Base-by-base conservation (phyloP, 164 flowering plant genomes). In the Dillenia turbinata region DNA sequence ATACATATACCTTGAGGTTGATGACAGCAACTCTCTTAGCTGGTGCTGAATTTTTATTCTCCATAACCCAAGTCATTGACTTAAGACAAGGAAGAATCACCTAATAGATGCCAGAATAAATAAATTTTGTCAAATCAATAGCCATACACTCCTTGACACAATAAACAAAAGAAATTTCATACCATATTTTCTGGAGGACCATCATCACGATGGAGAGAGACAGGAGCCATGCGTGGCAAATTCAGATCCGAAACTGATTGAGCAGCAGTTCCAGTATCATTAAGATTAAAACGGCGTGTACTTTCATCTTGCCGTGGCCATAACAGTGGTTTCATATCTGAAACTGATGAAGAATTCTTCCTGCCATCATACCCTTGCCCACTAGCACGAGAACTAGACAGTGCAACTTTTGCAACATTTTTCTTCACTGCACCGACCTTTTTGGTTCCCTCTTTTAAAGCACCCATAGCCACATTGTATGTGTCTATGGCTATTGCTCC, bases 21-120 rank as follows among this genome's bases (percentile, higher is more conserved):
- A 88, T 86, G 22, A 88, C 86, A 54, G 91, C 91, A 11, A 86
- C 84, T 73, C 83, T 81, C 66, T 81, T 81, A 10, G 78, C 86
- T n/a, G 83, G 82, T 10, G 73, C 19, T n/a, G 80, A 74, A 66
- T 71, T 73, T 59, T 79, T 86, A 51, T 82, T 81, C 75, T 89
- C 92, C 92, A 89, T 89, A 50, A 79, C 84, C 96, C 96, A 89
- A 55, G 92, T 89, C 96, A 89, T 84, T 70, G 96, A 85, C 75
- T 89, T 89, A n/a, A 89, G 87, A 75, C 87, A 86, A 59, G 96
- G 92, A 69, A 89, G 83, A 56, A 73, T 65, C 48, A 64, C 78
- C 92, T 89, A 62, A 15, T 26, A 19, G 52, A n/a, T 26, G 48
- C 43, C 19, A 46, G 24, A 17, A 17, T 52, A 2, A 15, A 22